Base-by-base conservation (phyloP, 371 early-diverging fungal species). In the Saksenaea oblongispora region DNA sequence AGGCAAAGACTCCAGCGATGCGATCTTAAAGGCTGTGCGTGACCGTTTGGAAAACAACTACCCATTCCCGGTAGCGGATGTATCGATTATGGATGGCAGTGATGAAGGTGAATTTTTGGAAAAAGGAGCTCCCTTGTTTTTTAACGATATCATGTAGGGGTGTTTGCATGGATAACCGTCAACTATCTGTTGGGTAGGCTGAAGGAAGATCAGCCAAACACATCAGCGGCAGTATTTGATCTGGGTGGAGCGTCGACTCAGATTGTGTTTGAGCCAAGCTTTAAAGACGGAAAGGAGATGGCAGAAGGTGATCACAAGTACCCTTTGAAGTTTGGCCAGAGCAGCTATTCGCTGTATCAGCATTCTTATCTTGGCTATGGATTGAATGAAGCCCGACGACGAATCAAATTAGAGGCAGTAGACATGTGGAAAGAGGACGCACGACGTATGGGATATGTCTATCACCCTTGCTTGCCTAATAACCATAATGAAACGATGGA, bases 151-250 rank as follows among this genome's bases (percentile, higher is more conserved):
- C 26, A 56, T 62, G 28, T 62, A 89, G 89, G 96, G 41, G 92
- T 97, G 7, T 98, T 86, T 80, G 98, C 98, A n/a, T 98, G 98
- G 98, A 92, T 98, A 59, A 97, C 98, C 0, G 94, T 97, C 53
- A 98, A 98, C 72, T 97, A 92, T 67, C 79, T 98, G n/a, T 79
- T 96, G 27, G 76, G 77, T 1, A 83, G 80, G 18, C 62, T 91
- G 28, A 73, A 80, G 8, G 58, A 67, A 26, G 75, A 79, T 57
- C 64, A 75, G 11, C 67, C 64, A 36, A 79, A 70, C 17, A 70
- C 84, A 3, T 95, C 96, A 1, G 96, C 90, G 1, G 98, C 95
- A 3, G 88, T 95, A n/a, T 89, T 98, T 82, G 98, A 98, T 76
- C 79, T 98, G 59, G 98, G 98, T 36, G 98, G 98, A 59, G 98